Percentiles rank a stretch among this genome's conserved stretches.
These are phyloP conservation scores for Aspergillus brasiliensis DNA, from an alignment of 2,329 filamentous ascomycete genomes.

Conservation along the genomic window DNA sequence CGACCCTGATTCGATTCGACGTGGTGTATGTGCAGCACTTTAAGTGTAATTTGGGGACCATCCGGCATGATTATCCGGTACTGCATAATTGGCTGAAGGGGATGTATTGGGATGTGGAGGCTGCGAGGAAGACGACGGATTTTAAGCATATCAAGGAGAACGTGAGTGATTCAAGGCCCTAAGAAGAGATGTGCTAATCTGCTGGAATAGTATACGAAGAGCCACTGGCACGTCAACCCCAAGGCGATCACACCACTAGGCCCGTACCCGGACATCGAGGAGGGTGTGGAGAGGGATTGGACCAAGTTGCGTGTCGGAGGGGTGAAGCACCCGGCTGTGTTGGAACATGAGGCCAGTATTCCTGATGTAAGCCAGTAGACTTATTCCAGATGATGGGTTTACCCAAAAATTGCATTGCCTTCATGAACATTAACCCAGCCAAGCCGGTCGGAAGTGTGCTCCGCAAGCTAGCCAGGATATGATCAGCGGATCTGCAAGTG, in stretches of 20 bases:
- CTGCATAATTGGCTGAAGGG: conserved; percentile 63
- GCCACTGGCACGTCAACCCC: conserved; percentile 62
- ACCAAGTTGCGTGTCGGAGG: conserved; percentile 44
- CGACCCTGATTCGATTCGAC: conserved; percentile 63
- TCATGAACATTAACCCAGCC: too few species aligned
- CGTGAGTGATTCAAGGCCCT: conserved; percentile 17
- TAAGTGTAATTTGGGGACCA: conserved; percentile 65
- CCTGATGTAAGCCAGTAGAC: neutral
- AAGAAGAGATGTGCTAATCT: conserved; percentile 24
- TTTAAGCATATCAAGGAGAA: conserved; percentile 72
- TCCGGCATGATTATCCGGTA: conserved; percentile 62
- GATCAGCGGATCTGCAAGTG: too few species aligned
- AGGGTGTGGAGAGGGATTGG: conserved; percentile 54
- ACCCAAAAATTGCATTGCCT: too few species aligned
- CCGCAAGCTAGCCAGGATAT: too few species aligned
- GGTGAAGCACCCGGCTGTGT: conserved; percentile 11
- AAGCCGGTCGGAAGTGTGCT: too few species aligned
- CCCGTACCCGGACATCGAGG: conserved; percentile 61
- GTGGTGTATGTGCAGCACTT: conserved; percentile 67
- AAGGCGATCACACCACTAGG: conserved; percentile 64
- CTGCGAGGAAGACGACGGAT: conserved; percentile 61
- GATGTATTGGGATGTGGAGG: conserved; percentile 59
- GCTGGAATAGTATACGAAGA: conserved; percentile 55
- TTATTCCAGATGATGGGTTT: neutral
- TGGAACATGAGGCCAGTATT: conserved; percentile 11